These are phyloP conservation scores for Beta corolliflora DNA, from an alignment of 179 eudicot genomes.

Conservation along the genomic window DNA sequence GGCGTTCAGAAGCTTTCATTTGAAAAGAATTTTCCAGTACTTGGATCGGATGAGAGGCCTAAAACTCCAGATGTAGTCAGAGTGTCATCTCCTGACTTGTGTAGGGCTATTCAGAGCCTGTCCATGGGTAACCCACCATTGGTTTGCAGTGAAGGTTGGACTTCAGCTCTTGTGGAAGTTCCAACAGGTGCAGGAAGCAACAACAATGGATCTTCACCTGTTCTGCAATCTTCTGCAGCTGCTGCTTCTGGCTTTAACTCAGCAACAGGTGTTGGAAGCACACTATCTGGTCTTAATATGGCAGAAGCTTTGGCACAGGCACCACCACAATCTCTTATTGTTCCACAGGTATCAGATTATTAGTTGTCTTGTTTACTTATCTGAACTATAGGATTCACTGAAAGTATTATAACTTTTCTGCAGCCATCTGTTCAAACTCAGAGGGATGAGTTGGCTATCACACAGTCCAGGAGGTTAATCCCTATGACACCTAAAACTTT, in stretches of 20 bases:
- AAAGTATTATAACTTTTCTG: constrained; percentile 9
- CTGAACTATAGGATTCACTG: too few relatives aligned
- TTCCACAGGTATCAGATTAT: constrained; percentile 51
- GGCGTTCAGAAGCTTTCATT: constrained; percentile 53
- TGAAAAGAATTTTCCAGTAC: constrained; percentile 72
- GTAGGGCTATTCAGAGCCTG: constrained; percentile 50
- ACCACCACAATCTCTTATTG: constrained; percentile 48
- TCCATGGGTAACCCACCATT: constrained; percentile 46
- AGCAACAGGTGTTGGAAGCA: constrained; percentile 33
- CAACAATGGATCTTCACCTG: constrained; percentile 36
- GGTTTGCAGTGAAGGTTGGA: constrained; percentile 67
- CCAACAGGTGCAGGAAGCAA: constrained; percentile 52
- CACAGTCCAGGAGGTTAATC: constrained; percentile 75
- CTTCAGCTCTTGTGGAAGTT: constrained; percentile 79
- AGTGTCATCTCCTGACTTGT: constrained; percentile 74
- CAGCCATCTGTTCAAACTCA: constrained; percentile 60
- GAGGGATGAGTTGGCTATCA: constrained; percentile 79
- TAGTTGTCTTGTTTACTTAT: not conserved
- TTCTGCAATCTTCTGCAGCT: constrained; percentile 31
- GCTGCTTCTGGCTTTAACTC: constrained; percentile 25
- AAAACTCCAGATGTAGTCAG: constrained; percentile 50
- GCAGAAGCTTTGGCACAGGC: constrained; percentile 82
- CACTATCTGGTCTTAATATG: constrained; percentile 61
- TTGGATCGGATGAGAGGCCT: constrained; percentile 68
- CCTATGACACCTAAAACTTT: constrained; percentile 74